Percentiles rank a stretch among this genome's conserved stretches.
phyloP scores from a whole-genome alignment of 441 rosid genomes.

The Isatis lusitanica region DNA sequence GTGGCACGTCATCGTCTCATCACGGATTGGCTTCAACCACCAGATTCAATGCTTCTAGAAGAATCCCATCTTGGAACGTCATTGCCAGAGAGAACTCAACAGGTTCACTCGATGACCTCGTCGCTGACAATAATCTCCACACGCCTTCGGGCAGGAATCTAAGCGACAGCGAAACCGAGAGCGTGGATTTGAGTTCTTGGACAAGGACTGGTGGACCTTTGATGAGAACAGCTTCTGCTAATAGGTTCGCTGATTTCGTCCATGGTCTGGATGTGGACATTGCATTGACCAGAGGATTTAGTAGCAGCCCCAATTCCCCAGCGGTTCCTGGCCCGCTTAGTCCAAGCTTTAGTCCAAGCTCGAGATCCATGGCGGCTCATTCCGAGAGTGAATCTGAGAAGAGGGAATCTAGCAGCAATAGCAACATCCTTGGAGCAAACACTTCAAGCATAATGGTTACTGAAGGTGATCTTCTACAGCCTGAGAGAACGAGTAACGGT shows the following conservation, averaged over 20 bases:
- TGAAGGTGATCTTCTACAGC: conserved; percentile 87
- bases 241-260: conserved; percentile 70
- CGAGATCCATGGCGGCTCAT: conserved; percentile 36
- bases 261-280: conserved; percentile 63
- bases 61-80: conserved; percentile 98
- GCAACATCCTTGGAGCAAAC: conserved; percentile 13
- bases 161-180: conserved; percentile 82
- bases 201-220: conserved; percentile 95
- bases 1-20: conserved; percentile 76
- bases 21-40: conserved; percentile 51
- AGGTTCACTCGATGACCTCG: conserved; percentile 82
- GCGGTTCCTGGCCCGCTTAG: conserved; percentile 43
- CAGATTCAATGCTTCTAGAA: conserved; percentile 76
- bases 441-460: conserved; percentile 66
- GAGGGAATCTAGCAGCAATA: conserved; percentile 5
- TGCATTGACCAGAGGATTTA: conserved; percentile 49
- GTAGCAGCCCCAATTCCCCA: conserved; percentile 51
- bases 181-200: conserved; percentile 74
- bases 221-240: conserved; percentile 94
- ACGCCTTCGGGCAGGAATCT: conserved; percentile 49
- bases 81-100: conserved; percentile 94
- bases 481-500: conserved; percentile 68
- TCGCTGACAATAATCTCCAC: conserved; percentile 54
- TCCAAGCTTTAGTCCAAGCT: conserved; percentile 34
- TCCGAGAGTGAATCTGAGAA: conserved; percentile 16